Base-by-base conservation (phyloP, 345 rosid genomes). In the Rhodomyrtus tomentosa region DNA sequence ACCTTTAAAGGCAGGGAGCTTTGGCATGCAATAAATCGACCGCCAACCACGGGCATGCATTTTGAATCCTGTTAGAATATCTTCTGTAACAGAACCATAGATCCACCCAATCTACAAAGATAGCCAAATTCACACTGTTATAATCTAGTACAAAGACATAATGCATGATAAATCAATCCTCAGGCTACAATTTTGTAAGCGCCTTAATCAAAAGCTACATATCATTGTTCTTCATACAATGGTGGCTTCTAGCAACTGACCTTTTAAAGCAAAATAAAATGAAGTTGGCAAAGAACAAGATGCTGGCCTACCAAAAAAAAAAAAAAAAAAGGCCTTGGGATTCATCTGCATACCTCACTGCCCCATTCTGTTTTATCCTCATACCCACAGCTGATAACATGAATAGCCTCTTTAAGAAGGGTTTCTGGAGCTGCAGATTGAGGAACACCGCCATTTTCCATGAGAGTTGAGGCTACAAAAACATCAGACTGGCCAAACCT, bases 1-100 rank as follows among this genome's bases (percentile, higher is more conserved):
- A 45, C 87, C 99, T 55, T 95, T 96, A 85, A 96, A 95, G 82
- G 98, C 97, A 1, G 98, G 88, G 62, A 80, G 94, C 83, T 93
- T 91, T 12, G 98, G 99, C 92, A 94, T 93, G 87, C 98, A 95
- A 87, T 96, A 96, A 86, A 95, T 92, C 79, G 99, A 96, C 48
- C 97, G 90, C 99, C 99, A 96, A 32, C 99, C 99, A 80, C 98
- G 96, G 82, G 95, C 94, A 84, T 96, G 99, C 98, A 96, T 96
- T 86, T 96, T 96, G 89, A 96, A 96, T 76, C 87, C 87, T 7
- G 87, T 86, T 24, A 86, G 92, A 93, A 96, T 96, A 93, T 95
- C 98, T 89, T 95, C 98, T 40, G 98, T 94, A 48, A 95, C 95
- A 45, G 96, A 95, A 84, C 99, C 98, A 89, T 96, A 95, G 81